Conservation (phyloP, 192 early-diverging fungal genomes). For the Coemansia sp. region DNA sequence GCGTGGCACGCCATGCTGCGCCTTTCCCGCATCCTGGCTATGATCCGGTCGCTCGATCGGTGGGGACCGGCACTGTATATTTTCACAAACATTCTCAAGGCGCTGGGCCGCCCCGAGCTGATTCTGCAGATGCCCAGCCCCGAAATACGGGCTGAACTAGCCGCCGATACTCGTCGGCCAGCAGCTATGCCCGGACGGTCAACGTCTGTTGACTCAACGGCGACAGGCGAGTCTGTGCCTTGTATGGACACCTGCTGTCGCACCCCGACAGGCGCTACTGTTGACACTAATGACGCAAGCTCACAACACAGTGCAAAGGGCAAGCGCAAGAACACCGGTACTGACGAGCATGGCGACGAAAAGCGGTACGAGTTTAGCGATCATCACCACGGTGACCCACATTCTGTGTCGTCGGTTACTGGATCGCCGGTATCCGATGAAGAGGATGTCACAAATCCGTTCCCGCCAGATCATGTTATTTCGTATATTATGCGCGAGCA, state of each 20-base stretch:
- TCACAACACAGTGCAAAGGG: constrained; percentile 6
- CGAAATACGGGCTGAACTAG: constrained; percentile 30
- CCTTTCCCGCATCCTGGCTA: constrained; percentile 47
- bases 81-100: constrained; percentile 56
- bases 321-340: constrained; percentile 39
- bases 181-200: constrained; percentile 10
- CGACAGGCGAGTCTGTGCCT: constrained; percentile 17
- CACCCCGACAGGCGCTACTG: not conserved
- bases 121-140: constrained; percentile 42
- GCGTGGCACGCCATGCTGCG: constrained; percentile 54
- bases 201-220: constrained; percentile 29
- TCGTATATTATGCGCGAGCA: constrained; percentile 55
- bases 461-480: constrained; percentile 53
- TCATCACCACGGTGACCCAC: constrained; percentile 50
- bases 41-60: constrained; percentile 52
- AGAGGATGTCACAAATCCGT: constrained; percentile 52
- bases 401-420: constrained; percentile 22
- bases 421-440: constrained; percentile 41
- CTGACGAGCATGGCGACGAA: constrained; percentile 41
- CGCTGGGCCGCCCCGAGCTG: constrained; percentile 49
- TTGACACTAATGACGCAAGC: constrained; percentile 1
- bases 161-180: constrained; percentile 26
- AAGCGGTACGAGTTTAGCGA: constrained; percentile 53
- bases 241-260: constrained; percentile 31
- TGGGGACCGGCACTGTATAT: constrained; percentile 55